Conservation (phyloP, 495 filamentous ascomycete genomes). For the Durotheca rogersii region DNA sequence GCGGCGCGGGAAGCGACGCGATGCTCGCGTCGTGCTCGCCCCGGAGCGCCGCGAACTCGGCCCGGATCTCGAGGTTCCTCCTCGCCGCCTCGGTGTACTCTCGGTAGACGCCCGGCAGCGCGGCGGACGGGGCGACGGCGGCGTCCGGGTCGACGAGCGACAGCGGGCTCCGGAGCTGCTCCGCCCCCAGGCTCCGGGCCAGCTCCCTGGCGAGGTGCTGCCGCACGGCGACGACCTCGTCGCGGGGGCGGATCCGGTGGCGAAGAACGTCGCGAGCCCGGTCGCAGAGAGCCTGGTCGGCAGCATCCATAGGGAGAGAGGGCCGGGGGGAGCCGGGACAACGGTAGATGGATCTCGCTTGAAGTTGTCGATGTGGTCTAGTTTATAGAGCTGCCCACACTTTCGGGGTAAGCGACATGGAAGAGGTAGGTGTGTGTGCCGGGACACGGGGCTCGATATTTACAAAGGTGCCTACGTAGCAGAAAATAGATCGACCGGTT, state of each 20-base stretch:
- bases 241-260: constrained; percentile 38
- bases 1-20: constrained; percentile 8
- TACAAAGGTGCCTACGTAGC: no score
- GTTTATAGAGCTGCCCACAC: neutral
- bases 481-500: no score
- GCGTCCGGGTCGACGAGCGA: constrained; percentile 39
- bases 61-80: constrained; percentile 56
- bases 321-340: neutral
- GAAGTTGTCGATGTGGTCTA: neutral
- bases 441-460: no score
- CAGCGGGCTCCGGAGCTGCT: constrained; percentile 37
- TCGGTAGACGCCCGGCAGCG: constrained; percentile 39
- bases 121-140: constrained; percentile 19
- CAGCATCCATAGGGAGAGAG: constrained; percentile 7
- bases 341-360: neutral
- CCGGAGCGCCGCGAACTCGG: constrained; percentile 45
- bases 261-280: constrained; percentile 27
- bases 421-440: no score
- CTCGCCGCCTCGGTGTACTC: constrained; percentile 61
- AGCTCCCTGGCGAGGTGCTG: constrained; percentile 36
- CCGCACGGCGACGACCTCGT: constrained; percentile 37
- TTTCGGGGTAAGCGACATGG: neutral
- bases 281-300: constrained; percentile 21
- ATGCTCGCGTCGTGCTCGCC: constrained; percentile 28
- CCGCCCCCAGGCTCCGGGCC: constrained; percentile 28